These are phyloP conservation scores for Rhizopogon vinicolor DNA, from an alignment of 768 basidiomycete species.

Conservation along the genomic window DNA sequence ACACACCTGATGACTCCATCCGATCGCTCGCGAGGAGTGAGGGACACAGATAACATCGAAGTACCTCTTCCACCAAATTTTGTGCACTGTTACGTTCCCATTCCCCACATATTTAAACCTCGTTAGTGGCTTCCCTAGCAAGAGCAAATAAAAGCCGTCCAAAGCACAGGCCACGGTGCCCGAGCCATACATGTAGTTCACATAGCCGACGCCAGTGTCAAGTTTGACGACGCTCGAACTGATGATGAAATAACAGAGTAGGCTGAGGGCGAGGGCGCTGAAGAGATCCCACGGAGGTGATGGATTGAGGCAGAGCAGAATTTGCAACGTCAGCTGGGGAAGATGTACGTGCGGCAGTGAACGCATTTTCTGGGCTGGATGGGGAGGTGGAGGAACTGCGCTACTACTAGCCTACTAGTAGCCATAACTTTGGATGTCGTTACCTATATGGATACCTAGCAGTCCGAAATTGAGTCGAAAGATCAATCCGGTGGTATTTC, in stretches of 20 bases:
- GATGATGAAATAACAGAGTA: not conserved
- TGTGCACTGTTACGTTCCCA: not conserved
- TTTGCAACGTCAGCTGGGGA: not conserved
- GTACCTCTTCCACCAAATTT: not conserved
- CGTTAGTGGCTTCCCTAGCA: not conserved
- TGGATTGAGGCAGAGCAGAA: not conserved
- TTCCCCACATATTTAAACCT: not conserved
- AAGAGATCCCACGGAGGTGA: not conserved
- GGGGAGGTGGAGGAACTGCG: too few relatives aligned
- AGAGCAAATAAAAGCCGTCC: slow-evolving; percentile 1
- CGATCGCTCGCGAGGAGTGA: slow-evolving; percentile 1
- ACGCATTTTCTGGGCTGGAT: too few relatives aligned
- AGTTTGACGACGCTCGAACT: not conserved
- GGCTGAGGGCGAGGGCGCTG: not conserved
- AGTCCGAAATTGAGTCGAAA: too few relatives aligned
- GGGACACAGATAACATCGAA: not conserved
- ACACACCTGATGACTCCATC: slow-evolving; percentile 3
- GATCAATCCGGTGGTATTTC: too few relatives aligned
- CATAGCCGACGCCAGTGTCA: not conserved
- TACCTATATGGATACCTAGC: too few relatives aligned
- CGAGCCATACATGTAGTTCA: slow-evolving; percentile 1
- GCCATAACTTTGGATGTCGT: too few relatives aligned
- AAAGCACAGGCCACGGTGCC: not conserved
- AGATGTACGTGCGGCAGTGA: not conserved
- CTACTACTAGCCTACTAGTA: too few relatives aligned